These are phyloP conservation scores for Coemansia sp. DNA, from an alignment of 192 early-diverging fungal genomes.

Conservation along the genomic window DNA sequence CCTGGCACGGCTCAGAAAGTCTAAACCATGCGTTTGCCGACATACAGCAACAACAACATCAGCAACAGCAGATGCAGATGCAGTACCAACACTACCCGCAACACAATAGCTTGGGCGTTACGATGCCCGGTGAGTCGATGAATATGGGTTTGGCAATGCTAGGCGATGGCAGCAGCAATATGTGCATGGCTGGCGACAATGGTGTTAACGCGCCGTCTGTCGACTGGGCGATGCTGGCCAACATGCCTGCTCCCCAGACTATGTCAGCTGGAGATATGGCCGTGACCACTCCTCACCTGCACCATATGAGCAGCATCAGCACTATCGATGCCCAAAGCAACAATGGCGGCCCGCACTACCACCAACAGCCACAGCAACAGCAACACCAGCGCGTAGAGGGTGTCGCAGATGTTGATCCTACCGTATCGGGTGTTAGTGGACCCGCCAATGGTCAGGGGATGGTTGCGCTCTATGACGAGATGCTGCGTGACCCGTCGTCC, in stretches of 20 bases:
- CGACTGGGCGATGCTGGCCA: constrained; percentile 50
- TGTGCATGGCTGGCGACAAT: constrained; percentile 23
- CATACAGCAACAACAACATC: constrained; percentile 34
- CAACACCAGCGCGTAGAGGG: constrained; percentile 24
- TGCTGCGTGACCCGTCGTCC: constrained; percentile 51
- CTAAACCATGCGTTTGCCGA: constrained; percentile 40
- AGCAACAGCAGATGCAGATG: constrained; percentile 29
- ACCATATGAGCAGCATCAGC: constrained; percentile 39
- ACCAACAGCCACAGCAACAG: constrained; percentile 18
- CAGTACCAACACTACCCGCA: constrained; percentile 20
- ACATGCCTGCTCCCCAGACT: constrained; percentile 28
- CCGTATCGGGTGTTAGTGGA: constrained; percentile 10
- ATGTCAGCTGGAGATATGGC: constrained; percentile 19
- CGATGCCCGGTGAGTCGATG: constrained; percentile 30
- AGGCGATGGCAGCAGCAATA: constrained; percentile 21
- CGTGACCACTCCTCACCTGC: constrained; percentile 26
- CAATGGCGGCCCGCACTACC: constrained; percentile 3
- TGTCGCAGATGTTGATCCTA: constrained; percentile 12
- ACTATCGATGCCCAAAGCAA: constrained; percentile 19
- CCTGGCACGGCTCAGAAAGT: constrained; percentile 53
- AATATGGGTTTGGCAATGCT: constrained; percentile 42
- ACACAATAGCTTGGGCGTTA: constrained; percentile 31
- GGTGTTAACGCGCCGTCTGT: constrained; percentile 23
- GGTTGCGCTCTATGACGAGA: constrained; percentile 50
- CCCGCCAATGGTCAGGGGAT: constrained; percentile 20